A percentile compares a stretch with the other conserved stretches of the same genome.
phyloP scores from a whole-genome alignment of 139 green algal genomes.

The Edaphochlamys debaryana region DNA sequence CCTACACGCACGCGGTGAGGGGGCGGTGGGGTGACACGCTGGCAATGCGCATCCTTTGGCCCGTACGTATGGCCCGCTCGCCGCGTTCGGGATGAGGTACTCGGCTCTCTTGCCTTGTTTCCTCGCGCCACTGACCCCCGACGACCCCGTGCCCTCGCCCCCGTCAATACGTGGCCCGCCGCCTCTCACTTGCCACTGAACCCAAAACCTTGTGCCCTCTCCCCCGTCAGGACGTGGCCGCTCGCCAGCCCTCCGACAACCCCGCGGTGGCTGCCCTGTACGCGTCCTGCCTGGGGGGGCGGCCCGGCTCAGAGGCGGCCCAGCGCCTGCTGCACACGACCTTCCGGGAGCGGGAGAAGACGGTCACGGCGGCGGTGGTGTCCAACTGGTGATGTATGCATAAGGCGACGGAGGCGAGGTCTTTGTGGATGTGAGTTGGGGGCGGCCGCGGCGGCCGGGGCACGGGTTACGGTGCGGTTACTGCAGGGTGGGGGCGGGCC shows the following conservation, averaged over 20 bases:
- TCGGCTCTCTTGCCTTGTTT: too few relatives aligned
- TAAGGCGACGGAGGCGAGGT: too few relatives aligned
- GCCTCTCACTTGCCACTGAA: too few relatives aligned
- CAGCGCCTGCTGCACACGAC: constrained; percentile 75
- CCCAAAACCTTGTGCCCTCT: background rate
- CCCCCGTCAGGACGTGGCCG: constrained; percentile 16
- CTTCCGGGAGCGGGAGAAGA: constrained; percentile 74
- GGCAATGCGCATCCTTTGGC: background rate
- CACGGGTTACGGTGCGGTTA: too few relatives aligned
- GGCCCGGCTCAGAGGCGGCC: constrained; percentile 45
- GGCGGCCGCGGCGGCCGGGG: too few relatives aligned
- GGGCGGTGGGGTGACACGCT: background rate
- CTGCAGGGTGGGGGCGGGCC: too few relatives aligned
- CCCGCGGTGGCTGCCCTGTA: constrained; percentile 69
- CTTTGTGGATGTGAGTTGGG: too few relatives aligned
- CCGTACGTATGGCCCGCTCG: too few relatives aligned
- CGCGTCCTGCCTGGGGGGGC: constrained; percentile 39
- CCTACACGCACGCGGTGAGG: constrained; percentile 64
- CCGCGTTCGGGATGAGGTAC: background rate
- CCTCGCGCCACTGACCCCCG: too few relatives aligned
- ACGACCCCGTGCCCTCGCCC: too few relatives aligned
- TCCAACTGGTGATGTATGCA: constrained; percentile 36
- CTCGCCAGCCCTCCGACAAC: constrained; percentile 45
- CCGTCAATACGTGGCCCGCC: too few relatives aligned
- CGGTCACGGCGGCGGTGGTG: constrained; percentile 3